Evolutionary conservation across 1,284 basidiomycete species (phyloP), one percentile per base, ranked within the genome.

Genomic region (Irpex sp.): DNA sequence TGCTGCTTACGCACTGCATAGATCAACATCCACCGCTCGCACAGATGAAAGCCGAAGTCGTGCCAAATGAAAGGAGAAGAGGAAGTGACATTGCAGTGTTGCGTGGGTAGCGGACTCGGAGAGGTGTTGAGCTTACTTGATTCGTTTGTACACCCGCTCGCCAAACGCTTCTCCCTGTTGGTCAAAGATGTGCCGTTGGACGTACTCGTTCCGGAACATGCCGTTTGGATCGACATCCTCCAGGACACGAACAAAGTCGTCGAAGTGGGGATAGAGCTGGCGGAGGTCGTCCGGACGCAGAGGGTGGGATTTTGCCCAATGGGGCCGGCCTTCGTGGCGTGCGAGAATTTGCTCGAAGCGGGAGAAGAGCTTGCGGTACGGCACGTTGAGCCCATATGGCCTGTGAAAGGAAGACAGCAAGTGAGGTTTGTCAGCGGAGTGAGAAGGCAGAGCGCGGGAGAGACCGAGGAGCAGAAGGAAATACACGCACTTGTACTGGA

Each of bases 261-360:
- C 83, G 76, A 97, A 95, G 63, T 84, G 85, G 35, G 95, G 93
- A 76, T 98, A 99, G 31, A 93, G 78, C 64, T 73, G 72, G 61
- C 84, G 82, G 61, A 98, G 81, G 54, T 81, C 79, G 51, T 83
- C 81, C 0, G 92, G 92, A 53, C 83, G 81, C 59, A 95, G 83
- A 21, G 79, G 78, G 75, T 99, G 97, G 21, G 94, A 86, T 77
- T 99, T 99, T 0, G 96, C 97, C 97, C 97, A 99, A 79, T 99
- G 97, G 3, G 97, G 95, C 61, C 94, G 84, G 6, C 95, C 96
- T 56, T 84, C 83, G 76, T 95, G 86, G 46, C 82, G 81, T 37
- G 82, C 75, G 68, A 97, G 75, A 68, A 97, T 90, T 15, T 77
- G 71, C 72, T 97, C 94, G 74, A 96, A 99, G 35, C 81, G 83